These are phyloP conservation scores for Lipomyces yamadae DNA, from an alignment of 805 yeast genomes.

Conservation along the genomic window DNA sequence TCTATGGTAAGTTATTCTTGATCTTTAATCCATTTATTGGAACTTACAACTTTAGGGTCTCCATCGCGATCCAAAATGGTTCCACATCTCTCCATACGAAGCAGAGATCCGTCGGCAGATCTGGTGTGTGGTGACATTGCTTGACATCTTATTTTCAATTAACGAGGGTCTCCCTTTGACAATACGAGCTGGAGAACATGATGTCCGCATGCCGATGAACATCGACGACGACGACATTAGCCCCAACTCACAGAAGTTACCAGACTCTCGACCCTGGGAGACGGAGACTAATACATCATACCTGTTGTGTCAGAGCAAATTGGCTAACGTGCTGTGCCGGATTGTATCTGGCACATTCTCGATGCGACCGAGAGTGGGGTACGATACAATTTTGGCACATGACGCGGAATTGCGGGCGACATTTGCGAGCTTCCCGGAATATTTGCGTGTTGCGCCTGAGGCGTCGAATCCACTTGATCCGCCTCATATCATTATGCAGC, in stretches of 20 bases:
- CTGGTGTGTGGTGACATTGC: slow-evolving; percentile 40
- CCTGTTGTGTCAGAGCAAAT: slow-evolving; percentile 30
- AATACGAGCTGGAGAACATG: slow-evolving; percentile 41
- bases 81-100: slow-evolving; percentile 42
- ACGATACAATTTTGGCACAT: slow-evolving; percentile 36
- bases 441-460: slow-evolving; percentile 37
- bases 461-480: slow-evolving; percentile 37
- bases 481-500: slow-evolving; percentile 42
- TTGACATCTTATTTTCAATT: slow-evolving; percentile 42
- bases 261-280: slow-evolving; percentile 32
- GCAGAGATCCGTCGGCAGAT: slow-evolving; percentile 42
- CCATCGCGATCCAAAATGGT: slow-evolving; percentile 47
- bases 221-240: slow-evolving; percentile 41
- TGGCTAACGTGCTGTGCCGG: slow-evolving; percentile 29
- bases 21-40: no score
- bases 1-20: slow-evolving; percentile 39
- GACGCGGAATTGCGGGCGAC: slow-evolving; percentile 41
- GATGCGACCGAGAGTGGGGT: slow-evolving; percentile 33
- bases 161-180: slow-evolving; percentile 44
- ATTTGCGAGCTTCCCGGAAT: slow-evolving; percentile 40
- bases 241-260: slow-evolving; percentile 32
- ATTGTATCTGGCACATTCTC: slow-evolving; percentile 32
- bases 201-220: slow-evolving; percentile 41
- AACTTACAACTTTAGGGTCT: slow-evolving; percentile 38
- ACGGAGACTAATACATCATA: slow-evolving; percentile 39